Base-by-base conservation (phyloP, 805 yeast species). In the Kazachstania taianensis region DNA sequence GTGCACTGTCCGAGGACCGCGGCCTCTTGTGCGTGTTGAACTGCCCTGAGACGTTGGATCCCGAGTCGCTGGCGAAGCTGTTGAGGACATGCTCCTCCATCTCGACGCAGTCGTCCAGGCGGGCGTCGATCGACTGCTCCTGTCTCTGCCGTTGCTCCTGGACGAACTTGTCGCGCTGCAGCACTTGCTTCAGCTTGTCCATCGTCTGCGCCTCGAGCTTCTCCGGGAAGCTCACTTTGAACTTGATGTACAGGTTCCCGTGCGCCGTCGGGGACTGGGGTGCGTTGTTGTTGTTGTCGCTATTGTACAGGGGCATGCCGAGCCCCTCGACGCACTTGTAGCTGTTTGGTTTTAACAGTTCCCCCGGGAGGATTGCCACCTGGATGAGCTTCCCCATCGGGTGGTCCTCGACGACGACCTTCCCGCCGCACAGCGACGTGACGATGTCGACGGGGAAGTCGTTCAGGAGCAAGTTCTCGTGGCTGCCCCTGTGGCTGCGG, bases 191-290 rank as follows among this genome's bases (percentile, higher is more conserved):
- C 22, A 53, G 19, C 29, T 42, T 42, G 6, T 28, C 24, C 10
- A 49, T 36, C 2, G 57, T 53, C 12, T 44, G 46, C 5, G 43
- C 31, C 13, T 46, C 41, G 24, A 54, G 35, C 9, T 30, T 38
- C 2, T 39, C 41, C 4, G 87, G 86, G 65, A 75, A 78, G 33
- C 63, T 63, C 30, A 79, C 69, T 15, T 66, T 61, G 52, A 80
- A 79, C 45, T 70, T 68, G 41, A 80, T 59, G 30, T 75, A 66
- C 47, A 80, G 59, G 57, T 78, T 67, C 38, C 87, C 86, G 40
- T 33, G 51, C 19, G n/a, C 20, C n/a, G n/a, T n/a, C n/a, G n/a
- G n/a, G n/a, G n/a, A n/a, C n/a, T n/a, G n/a, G n/a, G n/a, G n/a
- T n/a, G n/a, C n/a, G n/a, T n/a, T n/a, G n/a, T n/a, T n/a, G n/a